phyloP scores from a whole-genome alignment of 345 rosid species.

The Lumnitzera racemosa region DNA sequence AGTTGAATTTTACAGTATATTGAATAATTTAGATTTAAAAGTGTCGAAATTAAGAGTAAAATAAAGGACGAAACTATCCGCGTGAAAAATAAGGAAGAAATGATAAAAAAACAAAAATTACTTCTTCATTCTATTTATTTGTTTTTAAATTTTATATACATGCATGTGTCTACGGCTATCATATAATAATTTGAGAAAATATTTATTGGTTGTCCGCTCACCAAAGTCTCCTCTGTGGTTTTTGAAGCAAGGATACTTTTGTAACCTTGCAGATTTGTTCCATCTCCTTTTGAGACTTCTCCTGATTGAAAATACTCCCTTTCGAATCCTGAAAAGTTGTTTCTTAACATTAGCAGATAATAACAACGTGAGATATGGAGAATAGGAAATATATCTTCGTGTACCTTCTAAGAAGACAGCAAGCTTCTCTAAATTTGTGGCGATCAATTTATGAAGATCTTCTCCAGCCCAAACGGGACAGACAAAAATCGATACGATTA shows the following conservation, averaged over 20 bases:
- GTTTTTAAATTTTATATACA: too few relatives aligned
- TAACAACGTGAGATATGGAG: not conserved
- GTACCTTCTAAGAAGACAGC: conserved; percentile 52
- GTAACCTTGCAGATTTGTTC: conserved; percentile 33
- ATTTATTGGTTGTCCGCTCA: conserved; percentile 12
- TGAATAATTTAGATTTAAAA: too few relatives aligned
- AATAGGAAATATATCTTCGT: not conserved
- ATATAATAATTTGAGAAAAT: too few relatives aligned
- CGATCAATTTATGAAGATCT: conserved; percentile 53
- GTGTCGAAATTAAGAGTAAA: not conserved
- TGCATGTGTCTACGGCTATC: too few relatives aligned
- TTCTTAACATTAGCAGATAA: not conserved
- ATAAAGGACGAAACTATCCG: not conserved
- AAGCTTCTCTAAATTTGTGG: conserved; percentile 45
- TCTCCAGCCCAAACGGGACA: conserved; percentile 75
- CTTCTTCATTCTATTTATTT: too few relatives aligned
- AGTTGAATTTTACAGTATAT: too few relatives aligned
- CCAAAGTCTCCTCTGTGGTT: conserved; percentile 57
- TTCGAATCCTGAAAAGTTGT: conserved; percentile 43
- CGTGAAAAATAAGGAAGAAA: too few relatives aligned
- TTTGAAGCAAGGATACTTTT: conserved; percentile 52
- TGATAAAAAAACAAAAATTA: too few relatives aligned
- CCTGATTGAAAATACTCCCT: conserved; percentile 36
- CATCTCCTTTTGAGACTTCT: conserved; percentile 23
- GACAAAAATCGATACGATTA: conserved; percentile 37